Percentiles rank a stretch among this genome's conserved stretches.
Conservation (phyloP, 176 grass and related monocot genomes). For the Carex littledalei region DNA sequence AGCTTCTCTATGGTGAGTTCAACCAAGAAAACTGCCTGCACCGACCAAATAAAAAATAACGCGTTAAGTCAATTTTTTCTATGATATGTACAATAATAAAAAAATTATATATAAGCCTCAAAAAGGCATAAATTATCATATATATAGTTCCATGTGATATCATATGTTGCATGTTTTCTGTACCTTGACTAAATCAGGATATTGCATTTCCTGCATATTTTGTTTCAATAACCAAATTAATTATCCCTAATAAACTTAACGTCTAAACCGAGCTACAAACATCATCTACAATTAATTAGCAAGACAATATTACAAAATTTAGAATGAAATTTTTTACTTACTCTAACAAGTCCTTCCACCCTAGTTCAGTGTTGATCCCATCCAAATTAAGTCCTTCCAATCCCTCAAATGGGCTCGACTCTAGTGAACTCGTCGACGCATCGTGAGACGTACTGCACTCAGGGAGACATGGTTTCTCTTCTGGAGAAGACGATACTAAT, state of each 20-base stretch:
- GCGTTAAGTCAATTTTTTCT: not conserved
- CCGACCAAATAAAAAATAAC: not conserved
- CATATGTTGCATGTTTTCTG: not conserved
- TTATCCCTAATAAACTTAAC: not conserved
- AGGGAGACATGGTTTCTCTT: slow-evolving; percentile 20
- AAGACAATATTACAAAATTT: not conserved
- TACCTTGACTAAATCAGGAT: not conserved
- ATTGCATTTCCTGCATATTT: not conserved
- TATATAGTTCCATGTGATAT: not conserved
- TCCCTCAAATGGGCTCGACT: slow-evolving; percentile 48
- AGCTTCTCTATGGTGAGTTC: slow-evolving; percentile 28
- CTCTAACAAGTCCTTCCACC: slow-evolving; percentile 76
- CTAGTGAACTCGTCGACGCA: slow-evolving; percentile 26
- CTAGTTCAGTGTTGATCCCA: slow-evolving; percentile 35
- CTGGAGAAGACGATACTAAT: slow-evolving; percentile 15
- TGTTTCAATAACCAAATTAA: not conserved
- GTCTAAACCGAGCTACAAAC: not conserved
- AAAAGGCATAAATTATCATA: too few species aligned
- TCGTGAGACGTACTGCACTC: not conserved
- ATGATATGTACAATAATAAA: not conserved
- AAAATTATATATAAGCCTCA: not conserved
- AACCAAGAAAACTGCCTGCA: slow-evolving; percentile 66
- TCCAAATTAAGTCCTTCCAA: slow-evolving; percentile 58
- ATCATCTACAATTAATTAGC: not conserved
- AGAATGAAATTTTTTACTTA: slow-evolving; percentile 30